Base-by-base conservation (phyloP, 441 rosid genomes). In the Adansonia madagascariensis region DNA sequence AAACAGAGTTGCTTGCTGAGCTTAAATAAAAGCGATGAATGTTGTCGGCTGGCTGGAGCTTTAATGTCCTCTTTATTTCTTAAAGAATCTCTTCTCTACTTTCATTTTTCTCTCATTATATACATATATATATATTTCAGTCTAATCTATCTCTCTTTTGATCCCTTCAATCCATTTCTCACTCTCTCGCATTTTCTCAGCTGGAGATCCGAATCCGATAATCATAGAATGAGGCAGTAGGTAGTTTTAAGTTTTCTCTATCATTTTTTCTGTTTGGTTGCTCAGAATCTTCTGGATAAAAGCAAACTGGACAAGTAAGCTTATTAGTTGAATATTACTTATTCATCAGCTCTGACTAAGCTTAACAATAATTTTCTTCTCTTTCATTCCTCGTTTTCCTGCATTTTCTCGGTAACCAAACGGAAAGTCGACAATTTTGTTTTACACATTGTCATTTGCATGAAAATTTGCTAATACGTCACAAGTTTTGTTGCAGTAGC, bases 1-100 rank as follows among this genome's bases (percentile, higher is more conserved):
- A 39, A 27, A 27, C 31, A 27, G 43, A 39, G 43, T 39, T 39
- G 43, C 6, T 39, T 39, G 43, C 43, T 39, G 2, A 27, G 31
- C 31, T 27, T 39, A 39, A 39, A 39, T 3, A 39, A 39, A 39
- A 39, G 43, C 43, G 6, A 39, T 39, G 43, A 39, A 39, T 39
- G 43, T 39, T 39, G 41, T 61, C 17, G 41, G 66, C 41, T 61
- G 43, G 8, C 24, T 24, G 27, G 8, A 10, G 77, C 82, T 75
- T 62, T 69, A 31, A 39, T 76, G 76, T 73, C 77, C 52, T 8
- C 66, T 7, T 62, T 46, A 63, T 62, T 61, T 73, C 65, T 3
- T 69, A 47, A 76, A 62, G 79, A 77, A 79, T 78, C 77, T 78
- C 56, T 14, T 41, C 68, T 82, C 71, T 80, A 53, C 61, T 56